Percentiles rank a stretch among this genome's conserved stretches.
phyloP scores from a whole-genome alignment of 345 rosid genomes.

The Lumnitzera racemosa region DNA sequence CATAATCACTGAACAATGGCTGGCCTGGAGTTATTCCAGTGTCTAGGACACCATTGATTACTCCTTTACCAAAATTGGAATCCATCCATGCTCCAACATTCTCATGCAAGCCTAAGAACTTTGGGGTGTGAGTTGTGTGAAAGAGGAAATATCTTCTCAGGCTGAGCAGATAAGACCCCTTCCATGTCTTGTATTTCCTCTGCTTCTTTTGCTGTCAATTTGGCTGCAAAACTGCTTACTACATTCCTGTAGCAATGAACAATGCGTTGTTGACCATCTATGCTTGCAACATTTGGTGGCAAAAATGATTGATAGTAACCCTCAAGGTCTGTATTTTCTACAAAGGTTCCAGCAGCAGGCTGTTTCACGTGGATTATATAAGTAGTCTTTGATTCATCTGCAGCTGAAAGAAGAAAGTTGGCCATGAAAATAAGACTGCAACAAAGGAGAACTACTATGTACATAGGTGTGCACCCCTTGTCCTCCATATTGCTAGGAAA shows the following conservation, averaged over 20 bases:
- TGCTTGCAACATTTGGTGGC: neutral
- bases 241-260: conserved; percentile 2
- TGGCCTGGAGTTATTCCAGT: neutral
- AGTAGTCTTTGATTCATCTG: neutral
- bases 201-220: neutral
- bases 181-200: neutral
- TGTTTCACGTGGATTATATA: neutral
- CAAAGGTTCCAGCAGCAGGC: neutral
- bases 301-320: neutral
- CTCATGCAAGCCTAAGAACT: neutral
- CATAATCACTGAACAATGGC: neutral
- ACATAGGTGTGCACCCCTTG: too few species aligned
- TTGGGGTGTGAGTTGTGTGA: conserved; percentile 4
- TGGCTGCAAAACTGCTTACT: neutral
- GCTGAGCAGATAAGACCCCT: neutral
- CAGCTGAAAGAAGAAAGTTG: too few species aligned
- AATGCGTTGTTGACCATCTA: neutral
- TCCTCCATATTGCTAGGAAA: too few species aligned
- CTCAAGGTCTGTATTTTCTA: neutral
- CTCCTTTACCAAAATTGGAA: conserved; percentile 2
- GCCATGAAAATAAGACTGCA: too few species aligned
- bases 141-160: neutral
- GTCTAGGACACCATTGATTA: conserved; percentile 2
- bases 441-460: too few species aligned
- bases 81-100: neutral